phyloP scores from a whole-genome alignment of 352 stramenopile genomes.

The Elongisporangium undulatum region DNA sequence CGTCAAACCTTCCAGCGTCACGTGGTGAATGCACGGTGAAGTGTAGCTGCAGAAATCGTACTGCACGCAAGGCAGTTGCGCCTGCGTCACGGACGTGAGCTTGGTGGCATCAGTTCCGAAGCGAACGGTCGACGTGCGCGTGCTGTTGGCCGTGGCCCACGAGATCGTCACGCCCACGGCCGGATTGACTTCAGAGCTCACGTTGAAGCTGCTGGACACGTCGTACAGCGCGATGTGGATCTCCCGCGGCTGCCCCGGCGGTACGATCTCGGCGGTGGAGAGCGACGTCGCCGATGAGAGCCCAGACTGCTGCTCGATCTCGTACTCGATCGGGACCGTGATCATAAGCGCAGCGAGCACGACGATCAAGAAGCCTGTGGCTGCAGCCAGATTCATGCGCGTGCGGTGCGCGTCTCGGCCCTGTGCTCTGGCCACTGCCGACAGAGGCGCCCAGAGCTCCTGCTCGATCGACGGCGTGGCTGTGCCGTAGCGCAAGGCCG shows the following conservation, averaged over 20 bases:
- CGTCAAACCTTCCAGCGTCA: slow-evolving; percentile 20
- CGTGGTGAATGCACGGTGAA: slow-evolving; percentile 48
- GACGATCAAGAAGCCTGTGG: neutral
- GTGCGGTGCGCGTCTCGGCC: neutral
- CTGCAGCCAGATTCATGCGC: neutral
- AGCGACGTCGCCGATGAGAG: neutral
- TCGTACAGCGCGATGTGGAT: slow-evolving; percentile 24
- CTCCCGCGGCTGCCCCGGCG: slow-evolving; percentile 8
- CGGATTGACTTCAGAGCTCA: slow-evolving; percentile 1
- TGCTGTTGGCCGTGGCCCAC: slow-evolving; percentile 14
- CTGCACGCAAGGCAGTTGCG: slow-evolving; percentile 9
- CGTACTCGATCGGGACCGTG: neutral
- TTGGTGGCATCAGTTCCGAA: slow-evolving; percentile 11
- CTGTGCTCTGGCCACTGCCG: neutral
- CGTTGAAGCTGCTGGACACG: neutral
- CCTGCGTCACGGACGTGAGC: slow-evolving; percentile 5
- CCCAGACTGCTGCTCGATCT: neutral
- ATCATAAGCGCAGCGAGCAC: neutral
- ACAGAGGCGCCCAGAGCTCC: neutral
- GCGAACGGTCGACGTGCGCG: slow-evolving; percentile 14
- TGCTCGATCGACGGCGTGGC: neutral
- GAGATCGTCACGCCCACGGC: slow-evolving; percentile 21
- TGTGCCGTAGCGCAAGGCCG: neutral
- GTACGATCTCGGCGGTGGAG: neutral
- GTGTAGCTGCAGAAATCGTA: slow-evolving; percentile 55